Percentiles rank a stretch among this genome's conserved stretches.
phyloP scores from a whole-genome alignment of 73 alveolate genomes.

The Stentor roeselii region DNA sequence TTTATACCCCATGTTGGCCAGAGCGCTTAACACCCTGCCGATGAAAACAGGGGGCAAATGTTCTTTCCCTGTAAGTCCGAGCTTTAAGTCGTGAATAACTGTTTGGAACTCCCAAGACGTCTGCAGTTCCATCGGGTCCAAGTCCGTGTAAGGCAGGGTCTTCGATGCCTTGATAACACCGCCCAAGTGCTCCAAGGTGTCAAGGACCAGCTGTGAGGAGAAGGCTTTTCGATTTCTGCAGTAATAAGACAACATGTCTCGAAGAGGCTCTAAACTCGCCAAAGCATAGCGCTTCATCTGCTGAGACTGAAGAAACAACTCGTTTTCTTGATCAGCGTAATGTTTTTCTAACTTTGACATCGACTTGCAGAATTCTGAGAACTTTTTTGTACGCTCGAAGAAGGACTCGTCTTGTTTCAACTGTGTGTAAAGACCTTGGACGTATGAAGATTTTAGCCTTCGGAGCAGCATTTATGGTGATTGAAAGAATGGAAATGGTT shows the following conservation, averaged over 20 bases:
- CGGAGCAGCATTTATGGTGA: background rate
- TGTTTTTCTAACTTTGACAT: slow-evolving; percentile 16
- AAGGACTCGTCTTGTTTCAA: background rate
- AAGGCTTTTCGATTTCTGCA: background rate
- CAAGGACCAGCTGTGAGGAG: background rate
- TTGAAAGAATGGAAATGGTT: too few relatives aligned
- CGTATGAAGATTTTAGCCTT: background rate
- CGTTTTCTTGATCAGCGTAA: background rate
- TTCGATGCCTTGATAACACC: background rate
- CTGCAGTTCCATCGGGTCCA: background rate
- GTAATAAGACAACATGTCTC: slow-evolving; percentile 1
- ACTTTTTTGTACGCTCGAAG: background rate
- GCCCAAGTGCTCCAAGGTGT: background rate
- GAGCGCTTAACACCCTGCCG: background rate
- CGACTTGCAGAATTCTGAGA: background rate
- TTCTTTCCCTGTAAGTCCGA: background rate
- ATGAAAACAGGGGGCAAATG: background rate
- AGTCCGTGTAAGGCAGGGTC: background rate
- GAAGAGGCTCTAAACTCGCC: slow-evolving; percentile 1
- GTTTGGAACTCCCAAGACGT: background rate
- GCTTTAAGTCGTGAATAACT: background rate
- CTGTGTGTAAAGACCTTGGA: background rate
- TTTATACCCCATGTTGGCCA: slow-evolving; percentile 21
- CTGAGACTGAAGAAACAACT: background rate
- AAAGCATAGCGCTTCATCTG: background rate